Conservation (phyloP, 495 filamentous ascomycete species). For the Rhizodiscina lignyota region DNA sequence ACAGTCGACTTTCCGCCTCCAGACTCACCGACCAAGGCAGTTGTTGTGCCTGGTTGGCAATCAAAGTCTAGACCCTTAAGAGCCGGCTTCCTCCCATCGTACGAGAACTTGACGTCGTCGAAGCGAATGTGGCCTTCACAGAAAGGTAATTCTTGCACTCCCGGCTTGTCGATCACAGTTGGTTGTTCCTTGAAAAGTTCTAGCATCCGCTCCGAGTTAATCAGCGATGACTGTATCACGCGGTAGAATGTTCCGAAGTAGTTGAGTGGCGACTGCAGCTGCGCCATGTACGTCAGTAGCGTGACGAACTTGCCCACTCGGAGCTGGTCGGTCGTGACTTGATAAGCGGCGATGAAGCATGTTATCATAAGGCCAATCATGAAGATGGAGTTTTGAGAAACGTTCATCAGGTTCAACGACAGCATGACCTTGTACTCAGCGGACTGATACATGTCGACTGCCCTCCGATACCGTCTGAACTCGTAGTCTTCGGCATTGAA, state of each 20-base stretch:
- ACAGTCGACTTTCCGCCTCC: constrained; percentile 95
- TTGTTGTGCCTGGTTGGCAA: constrained; percentile 78
- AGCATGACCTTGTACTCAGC: constrained; percentile 79
- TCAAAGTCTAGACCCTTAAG: constrained; percentile 66
- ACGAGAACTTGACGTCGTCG: constrained; percentile 76
- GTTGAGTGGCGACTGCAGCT: constrained; percentile 83
- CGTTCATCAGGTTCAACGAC: constrained; percentile 85
- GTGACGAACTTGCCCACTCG: constrained; percentile 64
- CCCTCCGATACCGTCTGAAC: constrained; percentile 66
- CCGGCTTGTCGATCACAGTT: constrained; percentile 60
- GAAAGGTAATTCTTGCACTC: constrained; percentile 34
- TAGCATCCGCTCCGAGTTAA: constrained; percentile 86
- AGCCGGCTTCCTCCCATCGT: constrained; percentile 76
- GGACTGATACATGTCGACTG: constrained; percentile 65
- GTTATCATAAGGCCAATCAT: constrained; percentile 72
- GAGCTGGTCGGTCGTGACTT: constrained; percentile 57
- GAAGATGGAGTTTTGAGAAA: constrained; percentile 84
- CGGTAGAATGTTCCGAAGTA: constrained; percentile 98
- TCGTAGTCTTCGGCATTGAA: constrained; percentile 95
- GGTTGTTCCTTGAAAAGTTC: constrained; percentile 92
- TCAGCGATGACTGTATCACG: constrained; percentile 89
- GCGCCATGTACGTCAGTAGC: constrained; percentile 77
- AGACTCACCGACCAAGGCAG: constrained; percentile 87
- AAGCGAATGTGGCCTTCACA: constrained; percentile 76
- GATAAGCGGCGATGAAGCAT: constrained; percentile 76